Base-by-base conservation (phyloP, 495 filamentous ascomycete species). In the Sporormia fimetaria region DNA sequence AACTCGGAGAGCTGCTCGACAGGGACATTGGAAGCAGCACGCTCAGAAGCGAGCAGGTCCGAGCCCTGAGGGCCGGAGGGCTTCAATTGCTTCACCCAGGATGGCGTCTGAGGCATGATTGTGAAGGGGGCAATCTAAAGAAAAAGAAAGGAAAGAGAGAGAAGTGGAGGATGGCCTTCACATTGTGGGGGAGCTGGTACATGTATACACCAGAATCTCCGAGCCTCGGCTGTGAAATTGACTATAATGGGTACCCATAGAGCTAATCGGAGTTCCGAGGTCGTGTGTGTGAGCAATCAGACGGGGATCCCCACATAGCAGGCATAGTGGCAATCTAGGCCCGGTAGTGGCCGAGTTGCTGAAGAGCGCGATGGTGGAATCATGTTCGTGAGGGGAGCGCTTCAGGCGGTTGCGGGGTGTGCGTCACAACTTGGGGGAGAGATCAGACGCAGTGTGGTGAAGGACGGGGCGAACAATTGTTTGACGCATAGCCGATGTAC, bases 71-170 rank as follows among this genome's bases (percentile, higher is more conserved):
- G 75, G 29, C 62, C 63, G 10, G 73, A 64, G 3, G 75, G 75
- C 61, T 72, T 75, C 28, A 82, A 62, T 33, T 69, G 67, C 53
- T 74, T 70, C 47, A 81, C 77, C 77, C 76, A 81, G 58, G 66
- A 62, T 36, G 75, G 76, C 37, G 63, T 66, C 38, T 65, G 66
- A 43, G 63, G 54, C 37, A 57, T 57, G 17, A 16, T 42, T 17
- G 11, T 24, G 4, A 9, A 37, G 17, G n/a, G 8, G 15, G 4
- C 7, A 25, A 40, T 21, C 14, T 22, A 16, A 25, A 29, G 34
- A 34, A 29, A 12, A 25, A 17, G 23, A 45, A 18, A 33, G 16
- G 9, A 23, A 24, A 24, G 30, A 32, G 29, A 4, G 5, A 8
- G 21, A 12, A n/a, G 10, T 25, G 35, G 34, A 40, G 21, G 14